Percentiles rank a stretch among this genome's conserved stretches.
These are phyloP conservation scores for Domatiomyces globalis DNA, from an alignment of 2,329 filamentous ascomycete genomes.

Conservation along the genomic window DNA sequence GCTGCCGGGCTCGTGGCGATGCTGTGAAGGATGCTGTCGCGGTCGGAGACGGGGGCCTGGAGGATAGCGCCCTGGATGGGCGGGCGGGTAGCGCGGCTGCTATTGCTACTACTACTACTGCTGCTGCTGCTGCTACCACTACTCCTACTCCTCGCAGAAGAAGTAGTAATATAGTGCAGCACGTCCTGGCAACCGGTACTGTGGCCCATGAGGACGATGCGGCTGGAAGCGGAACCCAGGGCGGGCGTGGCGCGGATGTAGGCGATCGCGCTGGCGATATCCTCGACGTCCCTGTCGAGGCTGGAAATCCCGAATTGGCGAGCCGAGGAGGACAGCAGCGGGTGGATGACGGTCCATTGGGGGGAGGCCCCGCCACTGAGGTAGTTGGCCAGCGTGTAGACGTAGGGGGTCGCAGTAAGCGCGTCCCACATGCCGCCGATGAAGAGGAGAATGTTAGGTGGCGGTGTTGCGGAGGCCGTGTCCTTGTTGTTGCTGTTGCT, in stretches of 20 bases:
- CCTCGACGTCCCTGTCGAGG: conserved; percentile 40
- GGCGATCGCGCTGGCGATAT: conserved; percentile 38
- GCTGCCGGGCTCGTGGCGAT: conserved; percentile 21
- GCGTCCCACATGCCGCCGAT: conserved; percentile 47
- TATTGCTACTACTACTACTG: no score
- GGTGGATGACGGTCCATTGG: conserved; percentile 39
- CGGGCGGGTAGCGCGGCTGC: conserved; percentile 29
- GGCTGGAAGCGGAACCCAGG: background rate
- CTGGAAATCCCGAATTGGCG: conserved; percentile 41
- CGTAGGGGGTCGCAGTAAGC: conserved; percentile 41
- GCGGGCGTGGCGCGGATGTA: conserved; percentile 30
- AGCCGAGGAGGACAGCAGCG: conserved; percentile 39
- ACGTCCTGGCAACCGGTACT: conserved; percentile 57
- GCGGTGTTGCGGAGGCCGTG: conserved; percentile 9
- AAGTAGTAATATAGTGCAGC: conserved; percentile 45
- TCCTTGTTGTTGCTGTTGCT: conserved; percentile 1
- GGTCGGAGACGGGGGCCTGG: conserved; percentile 66
- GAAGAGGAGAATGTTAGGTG: conserved; percentile 39
- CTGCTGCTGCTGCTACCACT: conserved; percentile 20
- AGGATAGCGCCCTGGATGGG: conserved; percentile 60
- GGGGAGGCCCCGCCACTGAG: conserved; percentile 24
- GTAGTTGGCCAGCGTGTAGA: conserved; percentile 32
- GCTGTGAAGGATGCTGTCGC: conserved; percentile 45
- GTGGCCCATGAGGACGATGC: conserved; percentile 53
- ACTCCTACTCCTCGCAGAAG: conserved; percentile 23